These are phyloP conservation scores for Heterobasidion parviporum DNA, from an alignment of 1,284 basidiomycete genomes.

Conservation along the genomic window DNA sequence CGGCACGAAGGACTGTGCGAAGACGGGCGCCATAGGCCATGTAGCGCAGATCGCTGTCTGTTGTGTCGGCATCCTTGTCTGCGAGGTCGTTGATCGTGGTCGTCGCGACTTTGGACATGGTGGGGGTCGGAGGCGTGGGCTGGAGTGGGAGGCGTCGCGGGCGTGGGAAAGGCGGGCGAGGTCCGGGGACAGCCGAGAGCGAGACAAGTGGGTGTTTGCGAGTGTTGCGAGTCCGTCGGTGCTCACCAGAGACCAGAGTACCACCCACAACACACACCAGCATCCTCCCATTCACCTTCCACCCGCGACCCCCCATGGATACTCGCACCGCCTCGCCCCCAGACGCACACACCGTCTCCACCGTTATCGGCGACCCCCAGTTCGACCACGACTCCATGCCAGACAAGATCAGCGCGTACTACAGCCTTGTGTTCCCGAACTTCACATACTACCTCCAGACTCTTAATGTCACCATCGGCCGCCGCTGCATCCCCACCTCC, in stretches of 20 bases:
- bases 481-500: constrained; percentile 35
- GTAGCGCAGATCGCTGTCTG: constrained; percentile 56
- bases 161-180: background rate
- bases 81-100: constrained; percentile 47
- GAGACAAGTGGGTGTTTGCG: background rate
- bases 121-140: background rate
- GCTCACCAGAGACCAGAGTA: background rate
- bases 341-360: constrained; percentile 22
- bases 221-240: background rate
- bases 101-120: constrained; percentile 29
- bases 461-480: constrained; percentile 48
- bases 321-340: constrained; percentile 23
- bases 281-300: background rate
- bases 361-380: constrained; percentile 26
- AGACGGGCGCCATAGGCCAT: constrained; percentile 77
- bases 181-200: background rate
- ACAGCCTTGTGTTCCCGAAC: constrained; percentile 86
- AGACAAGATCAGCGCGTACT: constrained; percentile 86
- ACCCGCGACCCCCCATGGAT: constrained; percentile 18
- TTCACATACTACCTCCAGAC: constrained; percentile 68
- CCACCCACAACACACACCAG: background rate
- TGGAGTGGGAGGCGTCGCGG: background rate
- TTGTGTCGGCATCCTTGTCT: constrained; percentile 53
- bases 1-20: constrained; percentile 67
- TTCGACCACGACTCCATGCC: constrained; percentile 27